These are phyloP conservation scores for Pascua sp. DNA, from an alignment of 1,284 basidiomycete species.

Conservation along the genomic window DNA sequence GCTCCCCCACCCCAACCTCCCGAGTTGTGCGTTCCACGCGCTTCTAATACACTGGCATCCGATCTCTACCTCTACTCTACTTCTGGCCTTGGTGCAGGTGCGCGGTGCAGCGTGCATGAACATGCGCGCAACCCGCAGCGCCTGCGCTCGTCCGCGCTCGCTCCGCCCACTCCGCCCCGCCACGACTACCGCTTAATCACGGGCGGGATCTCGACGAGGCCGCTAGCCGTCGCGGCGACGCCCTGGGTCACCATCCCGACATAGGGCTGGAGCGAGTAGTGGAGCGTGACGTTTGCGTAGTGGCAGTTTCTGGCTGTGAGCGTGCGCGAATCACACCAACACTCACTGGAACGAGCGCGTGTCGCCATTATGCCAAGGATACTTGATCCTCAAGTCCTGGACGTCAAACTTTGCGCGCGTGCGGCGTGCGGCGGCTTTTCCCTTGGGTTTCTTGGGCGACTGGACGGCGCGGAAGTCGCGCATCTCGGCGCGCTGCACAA, in stretches of 20 bases:
- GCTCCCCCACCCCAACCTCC: no score
- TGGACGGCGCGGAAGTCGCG: conserved; percentile 40
- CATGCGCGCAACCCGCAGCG: no score
- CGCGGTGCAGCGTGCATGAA: no score
- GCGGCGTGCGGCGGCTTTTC: conserved; percentile 4
- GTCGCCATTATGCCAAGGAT: conserved; percentile 40
- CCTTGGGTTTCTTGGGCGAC: conserved; percentile 21
- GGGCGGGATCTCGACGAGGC: conserved; percentile 22
- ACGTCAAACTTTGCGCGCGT: conserved; percentile 28
- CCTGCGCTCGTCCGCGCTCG: neutral
- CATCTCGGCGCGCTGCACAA: conserved; percentile 39
- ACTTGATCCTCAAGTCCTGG: conserved; percentile 43
- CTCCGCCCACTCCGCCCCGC: neutral
- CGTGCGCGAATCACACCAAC: neutral
- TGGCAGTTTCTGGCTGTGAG: conserved; percentile 32
- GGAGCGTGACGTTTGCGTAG: conserved; percentile 44
- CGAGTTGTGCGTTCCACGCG: no score
- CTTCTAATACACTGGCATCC: no score
- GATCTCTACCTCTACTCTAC: no score
- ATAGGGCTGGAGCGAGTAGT: conserved; percentile 51
- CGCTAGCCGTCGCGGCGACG: conserved; percentile 42
- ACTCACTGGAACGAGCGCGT: conserved; percentile 47
- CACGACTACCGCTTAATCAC: neutral
- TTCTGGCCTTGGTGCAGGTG: no score
- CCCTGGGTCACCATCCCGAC: conserved; percentile 48